Conservation (phyloP, 2,329 filamentous ascomycete genomes). For the Trichoderma sp. region DNA sequence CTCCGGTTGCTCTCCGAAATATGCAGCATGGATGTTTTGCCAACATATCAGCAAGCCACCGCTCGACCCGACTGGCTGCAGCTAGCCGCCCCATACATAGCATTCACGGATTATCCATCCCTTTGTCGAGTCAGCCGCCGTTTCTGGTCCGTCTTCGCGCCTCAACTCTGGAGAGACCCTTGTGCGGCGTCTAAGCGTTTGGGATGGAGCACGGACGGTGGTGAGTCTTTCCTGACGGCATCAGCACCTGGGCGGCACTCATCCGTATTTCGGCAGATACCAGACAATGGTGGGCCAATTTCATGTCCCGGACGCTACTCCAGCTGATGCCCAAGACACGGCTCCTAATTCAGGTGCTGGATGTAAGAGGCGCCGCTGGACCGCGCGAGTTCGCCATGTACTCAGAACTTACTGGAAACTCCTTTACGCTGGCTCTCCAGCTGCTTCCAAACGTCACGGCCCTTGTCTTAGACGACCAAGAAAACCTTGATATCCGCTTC, state of each 20-base stretch:
- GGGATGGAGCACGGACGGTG: slow-evolving; percentile 45
- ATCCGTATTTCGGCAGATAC: slow-evolving; percentile 37
- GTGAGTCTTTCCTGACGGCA: slow-evolving; percentile 33
- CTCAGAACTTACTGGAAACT: slow-evolving; percentile 36
- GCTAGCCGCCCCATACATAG: slow-evolving; percentile 46
- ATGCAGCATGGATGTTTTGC: slow-evolving; percentile 38
- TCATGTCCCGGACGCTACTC: slow-evolving; percentile 42
- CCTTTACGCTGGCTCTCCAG: slow-evolving; percentile 38
- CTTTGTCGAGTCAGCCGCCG: slow-evolving; percentile 50
- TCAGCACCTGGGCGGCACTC: background rate
- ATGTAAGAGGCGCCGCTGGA: slow-evolving; percentile 44
- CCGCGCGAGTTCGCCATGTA: slow-evolving; percentile 42
- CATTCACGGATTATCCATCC: slow-evolving; percentile 40
- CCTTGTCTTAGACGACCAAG: slow-evolving; percentile 49
- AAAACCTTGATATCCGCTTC: slow-evolving; percentile 43
- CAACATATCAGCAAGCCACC: slow-evolving; percentile 54
- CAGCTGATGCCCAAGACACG: slow-evolving; percentile 39
- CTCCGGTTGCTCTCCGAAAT: background rate
- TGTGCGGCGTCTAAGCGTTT: slow-evolving; percentile 39
- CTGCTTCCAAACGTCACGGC: slow-evolving; percentile 46
- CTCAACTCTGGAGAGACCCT: slow-evolving; percentile 53
- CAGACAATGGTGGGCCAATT: slow-evolving; percentile 47
- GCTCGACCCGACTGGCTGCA: slow-evolving; percentile 48
- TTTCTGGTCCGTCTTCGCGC: slow-evolving; percentile 50
- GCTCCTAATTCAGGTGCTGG: slow-evolving; percentile 46